Evolutionary conservation across 2,329 filamentous ascomycete genomes (phyloP).

Genomic region (Epichloe uncinata): DNA sequence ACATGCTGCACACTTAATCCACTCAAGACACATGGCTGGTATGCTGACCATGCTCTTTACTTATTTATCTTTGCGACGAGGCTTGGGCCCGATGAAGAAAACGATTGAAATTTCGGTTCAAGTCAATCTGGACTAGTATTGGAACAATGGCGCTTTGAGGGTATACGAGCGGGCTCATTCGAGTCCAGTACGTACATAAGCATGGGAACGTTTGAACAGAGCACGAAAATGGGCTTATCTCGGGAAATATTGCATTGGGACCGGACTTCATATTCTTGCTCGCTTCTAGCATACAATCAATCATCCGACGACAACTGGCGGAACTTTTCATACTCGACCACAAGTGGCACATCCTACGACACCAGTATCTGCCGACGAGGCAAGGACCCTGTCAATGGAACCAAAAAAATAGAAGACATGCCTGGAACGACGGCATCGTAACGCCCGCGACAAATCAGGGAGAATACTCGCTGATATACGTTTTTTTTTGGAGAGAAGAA

Average conservation of each 20-base stretch:
- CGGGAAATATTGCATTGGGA: conserved; percentile 37
- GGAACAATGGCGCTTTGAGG: conserved; percentile 14
- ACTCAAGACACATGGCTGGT: background rate
- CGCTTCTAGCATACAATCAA: conserved; percentile 19
- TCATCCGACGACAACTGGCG: conserved; percentile 6
- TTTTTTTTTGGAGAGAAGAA: conserved; percentile 1
- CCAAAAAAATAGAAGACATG: background rate
- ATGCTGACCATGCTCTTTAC: background rate
- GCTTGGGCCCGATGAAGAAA: conserved; percentile 14
- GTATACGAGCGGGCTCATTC: conserved; percentile 15
- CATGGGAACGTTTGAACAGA: conserved; percentile 17
- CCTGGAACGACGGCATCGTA: background rate
- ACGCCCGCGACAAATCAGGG: background rate
- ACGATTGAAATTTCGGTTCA: conserved; percentile 13
- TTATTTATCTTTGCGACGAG: conserved; percentile 11
- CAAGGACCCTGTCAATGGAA: background rate
- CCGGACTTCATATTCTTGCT: conserved; percentile 16
- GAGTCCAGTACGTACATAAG: conserved; percentile 22
- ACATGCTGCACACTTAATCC: background rate
- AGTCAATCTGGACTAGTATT: conserved; percentile 20
- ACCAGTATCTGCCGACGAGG: background rate
- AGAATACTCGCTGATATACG: no score
- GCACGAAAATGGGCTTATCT: conserved; percentile 19
- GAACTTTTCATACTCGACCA: background rate
- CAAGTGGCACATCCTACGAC: background rate